A percentile compares a stretch with the other conserved stretches of the same genome.
These are phyloP conservation scores for Clavulina sp. DNA, from an alignment of 768 basidiomycete species.

Conservation along the genomic window DNA sequence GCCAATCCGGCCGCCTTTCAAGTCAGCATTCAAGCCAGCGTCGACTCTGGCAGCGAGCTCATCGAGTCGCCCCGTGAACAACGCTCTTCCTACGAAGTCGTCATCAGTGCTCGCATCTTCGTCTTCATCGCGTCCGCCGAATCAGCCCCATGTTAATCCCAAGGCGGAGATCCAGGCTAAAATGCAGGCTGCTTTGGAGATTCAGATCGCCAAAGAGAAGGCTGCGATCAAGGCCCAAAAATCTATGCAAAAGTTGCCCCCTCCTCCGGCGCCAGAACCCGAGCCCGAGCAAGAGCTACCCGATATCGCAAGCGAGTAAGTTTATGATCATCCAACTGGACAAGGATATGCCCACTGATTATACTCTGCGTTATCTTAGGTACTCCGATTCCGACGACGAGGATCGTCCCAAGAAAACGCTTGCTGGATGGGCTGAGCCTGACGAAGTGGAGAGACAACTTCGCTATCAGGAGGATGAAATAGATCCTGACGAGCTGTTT, in stretches of 20 bases:
- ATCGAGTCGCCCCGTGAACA: neutral
- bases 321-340: neutral
- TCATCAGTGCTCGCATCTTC: neutral
- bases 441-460: conserved; percentile 69
- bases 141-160: neutral
- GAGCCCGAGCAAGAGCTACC: conserved; percentile 63
- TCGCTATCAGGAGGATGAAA: conserved; percentile 61
- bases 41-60: neutral
- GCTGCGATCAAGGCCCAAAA: conserved; percentile 19
- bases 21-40: neutral
- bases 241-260: no score
- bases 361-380: conserved; percentile 13
- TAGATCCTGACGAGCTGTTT: conserved; percentile 88
- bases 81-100: neutral
- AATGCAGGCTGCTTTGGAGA: conserved; percentile 28
- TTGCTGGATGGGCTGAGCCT: conserved; percentile 83
- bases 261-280: no score
- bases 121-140: neutral
- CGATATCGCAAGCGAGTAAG: conserved; percentile 77
- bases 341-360: neutral
- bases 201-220: conserved; percentile 17
- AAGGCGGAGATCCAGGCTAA: conserved; percentile 29
- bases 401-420: conserved; percentile 48
- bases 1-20: neutral
- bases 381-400: conserved; percentile 96